Base-by-base conservation (phyloP, 2,329 filamentous ascomycete genomes). In the Fusarium albidum region DNA sequence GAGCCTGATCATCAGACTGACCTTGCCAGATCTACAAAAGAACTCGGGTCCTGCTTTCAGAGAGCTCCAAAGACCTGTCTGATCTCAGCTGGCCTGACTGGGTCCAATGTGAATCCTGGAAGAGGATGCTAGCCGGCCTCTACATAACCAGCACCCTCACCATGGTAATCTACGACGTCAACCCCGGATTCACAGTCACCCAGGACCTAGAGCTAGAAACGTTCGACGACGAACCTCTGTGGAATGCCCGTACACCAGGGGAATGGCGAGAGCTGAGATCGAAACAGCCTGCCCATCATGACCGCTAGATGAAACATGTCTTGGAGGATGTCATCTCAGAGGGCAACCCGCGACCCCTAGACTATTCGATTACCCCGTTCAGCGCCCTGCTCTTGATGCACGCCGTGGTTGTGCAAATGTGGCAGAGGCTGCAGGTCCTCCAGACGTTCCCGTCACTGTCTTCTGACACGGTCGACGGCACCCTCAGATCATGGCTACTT, bases 91-190 rank as follows among this genome's bases (percentile, higher is more conserved):
- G 56, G 56, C 13, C 27, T 9, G 14, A 39, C 14, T 60, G 57
- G 57, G 45, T 55, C 29, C 18, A 55, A 7, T 32, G 15, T 4
- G 57, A 60, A 12, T 57, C 57, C 1, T 49, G 54, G 44, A 60
- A 60, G 27, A n/a, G 57, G 11, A 14, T 55, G 1, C 27, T 61
- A 0, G 57, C 55, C 3, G 54, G 42, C 5, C 15, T 60, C 1
- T 49, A 46, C 6, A 27, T 57, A 1, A 21, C 21, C 2, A 60
- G 54, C 32, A 58, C 57, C 1, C 29, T 61, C 3, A 48, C 10
- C 2, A 52, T 61, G 57, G 49, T 55, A 3, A 21, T 53, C 3
- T 61, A 37, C 21, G 48, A 60, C 14, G 38, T 52, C n/a, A 57
- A 57, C 26, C 54, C 54, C 3, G 54, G 54, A 2, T 55, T 60